These are phyloP conservation scores for Amphicarpaea edgeworthii DNA, from an alignment of 306 rosid species.

Conservation along the genomic window DNA sequence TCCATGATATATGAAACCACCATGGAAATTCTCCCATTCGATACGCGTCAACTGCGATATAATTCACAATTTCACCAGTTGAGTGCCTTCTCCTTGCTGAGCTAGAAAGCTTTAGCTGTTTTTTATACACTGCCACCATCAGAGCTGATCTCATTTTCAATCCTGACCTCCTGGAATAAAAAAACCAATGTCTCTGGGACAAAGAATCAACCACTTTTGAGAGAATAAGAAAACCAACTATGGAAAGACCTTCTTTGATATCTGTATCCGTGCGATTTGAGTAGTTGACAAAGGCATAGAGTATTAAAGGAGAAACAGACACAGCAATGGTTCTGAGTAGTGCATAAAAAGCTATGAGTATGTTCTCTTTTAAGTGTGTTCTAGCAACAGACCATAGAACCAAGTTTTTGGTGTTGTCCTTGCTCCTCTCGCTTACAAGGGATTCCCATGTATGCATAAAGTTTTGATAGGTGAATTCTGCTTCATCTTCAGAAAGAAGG, in stretches of 20 bases:
- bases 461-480: constrained; percentile 53
- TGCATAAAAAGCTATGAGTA: constrained; percentile 56
- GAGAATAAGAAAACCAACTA: constrained; percentile 59
- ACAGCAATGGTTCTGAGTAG: constrained; percentile 60
- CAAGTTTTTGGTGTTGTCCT: constrained; percentile 50
- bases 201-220: constrained; percentile 66
- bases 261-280: constrained; percentile 45
- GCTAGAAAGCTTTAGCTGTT: constrained; percentile 76
- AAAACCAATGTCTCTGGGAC: constrained; percentile 75
- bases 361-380: constrained; percentile 65
- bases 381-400: constrained; percentile 58
- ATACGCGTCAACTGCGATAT: constrained; percentile 80
- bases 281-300: constrained; percentile 73
- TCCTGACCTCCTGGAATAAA: constrained; percentile 69
- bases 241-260: constrained; percentile 55
- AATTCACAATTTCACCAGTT: constrained; percentile 78
- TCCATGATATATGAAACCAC: constrained; percentile 82
- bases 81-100: constrained; percentile 67
- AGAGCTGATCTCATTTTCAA: constrained; percentile 82
- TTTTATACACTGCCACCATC: constrained; percentile 79
- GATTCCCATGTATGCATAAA: constrained; percentile 66
- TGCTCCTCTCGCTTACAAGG: constrained; percentile 47
- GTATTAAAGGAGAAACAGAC: constrained; percentile 66
- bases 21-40: constrained; percentile 86
- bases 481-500: constrained; percentile 72